Evolutionary conservation across 495 filamentous ascomycete species (phyloP), one percentile per base, ranked within the genome.

Genomic region (Peziza echinospora): DNA sequence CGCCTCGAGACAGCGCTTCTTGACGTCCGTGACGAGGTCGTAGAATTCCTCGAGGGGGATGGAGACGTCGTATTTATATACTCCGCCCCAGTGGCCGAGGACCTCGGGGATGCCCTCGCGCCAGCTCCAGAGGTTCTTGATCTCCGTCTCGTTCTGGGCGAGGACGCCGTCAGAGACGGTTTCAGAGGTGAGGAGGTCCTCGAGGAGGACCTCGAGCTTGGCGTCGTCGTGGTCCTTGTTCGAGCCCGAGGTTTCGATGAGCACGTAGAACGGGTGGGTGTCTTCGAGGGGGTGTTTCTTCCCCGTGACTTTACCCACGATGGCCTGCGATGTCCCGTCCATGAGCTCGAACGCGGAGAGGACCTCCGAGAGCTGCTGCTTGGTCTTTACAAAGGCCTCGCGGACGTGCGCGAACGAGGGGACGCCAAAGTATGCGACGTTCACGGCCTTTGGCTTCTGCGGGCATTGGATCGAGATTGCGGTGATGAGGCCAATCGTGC

Each of bases 41-140:
- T 96, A 97, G 54, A 97, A 70, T 49, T 91, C 75, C n/a, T 71
- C 59, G 7, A 97, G 65, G 5, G 89, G 89, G 45, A 97, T 91
- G 13, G 89, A 96, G 5, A 97, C 70, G 58, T 97, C 89, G 63
- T 97, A 97, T 64, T 96, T 96, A 72, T 96, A 97, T 22, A 85
- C 84, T 7, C 87, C 89, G 24, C 89, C 89, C 64, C 82, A 84
- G 60, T 96, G 87, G 51, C 84, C 80, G 23, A 86, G 62, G 21
- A 72, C 71, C 64, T 97, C 89, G 0, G 91, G 74, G 50, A 97
- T 83, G 41, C 84, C 84, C 66, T 97, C 89, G 42, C 89, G 75
- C 75, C 84, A 94, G 50, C 76, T 70, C 89, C 89, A 97, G 47
- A 97, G 68, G 3, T 79, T 65, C 54, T 72, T 73, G 52, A 82